Evolutionary conservation across 2,329 filamentous ascomycete species (phyloP), one percentile per base, ranked within the genome.

Genomic region (Penicillium palitans): DNA sequence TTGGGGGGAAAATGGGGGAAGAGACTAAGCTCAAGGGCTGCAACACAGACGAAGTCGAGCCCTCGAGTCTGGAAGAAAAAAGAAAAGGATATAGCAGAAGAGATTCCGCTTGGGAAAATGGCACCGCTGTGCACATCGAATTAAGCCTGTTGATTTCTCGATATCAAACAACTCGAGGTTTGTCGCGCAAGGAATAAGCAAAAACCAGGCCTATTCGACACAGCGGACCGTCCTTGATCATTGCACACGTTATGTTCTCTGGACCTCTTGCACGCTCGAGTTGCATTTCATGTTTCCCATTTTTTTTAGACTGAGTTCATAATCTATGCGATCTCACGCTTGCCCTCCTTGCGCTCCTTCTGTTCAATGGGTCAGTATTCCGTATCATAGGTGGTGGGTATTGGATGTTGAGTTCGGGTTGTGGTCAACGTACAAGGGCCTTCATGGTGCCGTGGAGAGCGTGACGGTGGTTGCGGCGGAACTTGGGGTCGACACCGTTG

Each of bases 401-500:
- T 29, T 40, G 35, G 24, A n/a, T 42, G 33, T 37, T 39, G 40
- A 17, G 31, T 29, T 39, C 51, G 51, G 29, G 41, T 33, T 33
- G 13, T 25, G 39, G 45, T 61, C 45, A 67, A 84, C 90, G 76
- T 88, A 98, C 93, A 85, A 99, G 84, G 79, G 95, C 95, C 85
- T 91, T 96, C 86, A 91, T 92, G 79, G 93, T 99, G 81, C 95
- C 95, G 86, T 98, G 95, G 68, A 98, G 92, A 81, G 95, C 95
- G 87, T 99, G 93, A 86, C 92, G 91, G 86, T 99, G 95, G 87
- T 99, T 99, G 84, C 95, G 90, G 82, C 95, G 90, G 87, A 99
- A 99, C 89, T 99, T 99, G 79, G 95, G 93, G 84, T 99, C 95
- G 80, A 91, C 95, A 76, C 95, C 95, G 80, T 97, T 97, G 77